phyloP scores from a whole-genome alignment of 2,329 filamentous ascomycete species.

The Diaporthe sp. region DNA sequence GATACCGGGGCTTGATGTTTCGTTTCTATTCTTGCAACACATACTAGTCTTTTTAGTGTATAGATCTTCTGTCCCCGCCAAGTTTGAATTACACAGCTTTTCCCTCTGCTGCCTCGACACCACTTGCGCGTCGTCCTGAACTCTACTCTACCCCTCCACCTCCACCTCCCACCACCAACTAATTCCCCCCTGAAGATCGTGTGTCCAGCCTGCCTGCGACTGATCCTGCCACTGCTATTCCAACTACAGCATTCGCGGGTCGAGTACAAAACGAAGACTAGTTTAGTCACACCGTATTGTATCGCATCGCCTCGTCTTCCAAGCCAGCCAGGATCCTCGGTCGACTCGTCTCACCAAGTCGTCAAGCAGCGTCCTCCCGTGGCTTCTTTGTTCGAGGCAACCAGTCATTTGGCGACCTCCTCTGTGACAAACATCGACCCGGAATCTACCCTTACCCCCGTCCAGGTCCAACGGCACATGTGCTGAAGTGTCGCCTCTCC shows the following conservation, averaged over 20 bases:
- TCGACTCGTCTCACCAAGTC: not conserved
- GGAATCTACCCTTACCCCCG: not conserved
- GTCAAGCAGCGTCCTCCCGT: not conserved
- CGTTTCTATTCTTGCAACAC: slow-evolving; percentile 33
- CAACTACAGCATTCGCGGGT: not conserved
- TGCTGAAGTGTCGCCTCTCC: slow-evolving; percentile 5
- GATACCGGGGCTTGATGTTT: slow-evolving; percentile 26
- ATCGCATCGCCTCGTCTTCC: not conserved
- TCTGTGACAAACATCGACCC: not conserved
- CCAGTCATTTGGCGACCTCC: not conserved
- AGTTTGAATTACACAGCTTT: slow-evolving; percentile 15
- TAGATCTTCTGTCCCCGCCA: slow-evolving; percentile 11
- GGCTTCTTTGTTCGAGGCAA: slow-evolving; percentile 19
- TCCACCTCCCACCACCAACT: not conserved
- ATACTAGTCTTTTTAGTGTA: slow-evolving; percentile 26
- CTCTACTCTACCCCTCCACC: not conserved
- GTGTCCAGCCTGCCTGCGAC: not conserved
- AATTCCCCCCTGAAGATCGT: not conserved
- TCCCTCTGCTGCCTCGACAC: slow-evolving; percentile 18
- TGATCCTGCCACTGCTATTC: not conserved
- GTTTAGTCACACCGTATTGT: not conserved
- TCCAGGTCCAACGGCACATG: not conserved
- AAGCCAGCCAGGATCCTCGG: not conserved
- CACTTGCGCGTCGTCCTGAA: slow-evolving; percentile 43
- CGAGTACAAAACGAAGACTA: slow-evolving; percentile 1